Percentiles rank a stretch among this genome's conserved stretches.
These are phyloP conservation scores for Chytridiales sp. DNA, from an alignment of 371 early-diverging fungal species.

Conservation along the genomic window DNA sequence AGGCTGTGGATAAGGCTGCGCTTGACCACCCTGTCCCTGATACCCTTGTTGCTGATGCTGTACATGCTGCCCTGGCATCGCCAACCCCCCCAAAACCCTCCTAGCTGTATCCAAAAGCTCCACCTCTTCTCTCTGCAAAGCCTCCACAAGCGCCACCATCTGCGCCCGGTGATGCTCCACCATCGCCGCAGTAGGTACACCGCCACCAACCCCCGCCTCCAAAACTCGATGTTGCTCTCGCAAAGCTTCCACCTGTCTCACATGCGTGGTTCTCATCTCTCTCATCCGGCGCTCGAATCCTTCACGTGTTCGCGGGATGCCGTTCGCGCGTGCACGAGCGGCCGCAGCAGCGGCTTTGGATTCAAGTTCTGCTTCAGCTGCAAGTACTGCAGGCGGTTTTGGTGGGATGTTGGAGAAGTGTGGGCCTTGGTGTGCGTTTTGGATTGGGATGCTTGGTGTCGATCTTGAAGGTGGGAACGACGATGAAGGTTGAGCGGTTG, in stretches of 20 bases:
- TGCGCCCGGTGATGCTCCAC: slow-evolving; percentile 1
- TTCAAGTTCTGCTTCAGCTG: slow-evolving; percentile 15
- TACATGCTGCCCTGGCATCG: no score
- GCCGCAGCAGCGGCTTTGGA: slow-evolving; percentile 22
- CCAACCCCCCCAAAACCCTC: slow-evolving; percentile 4
- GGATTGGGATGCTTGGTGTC: slow-evolving; percentile 9
- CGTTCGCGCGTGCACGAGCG: slow-evolving; percentile 20
- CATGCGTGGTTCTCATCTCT: slow-evolving; percentile 19
- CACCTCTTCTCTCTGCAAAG: not conserved
- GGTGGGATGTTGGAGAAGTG: slow-evolving; percentile 14
- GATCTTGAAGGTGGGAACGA: slow-evolving; percentile 5
- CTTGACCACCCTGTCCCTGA: not conserved
- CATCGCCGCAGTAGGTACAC: not conserved
- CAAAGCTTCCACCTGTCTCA: slow-evolving; percentile 34
- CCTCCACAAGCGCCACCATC: slow-evolving; percentile 1
- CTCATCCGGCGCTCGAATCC: slow-evolving; percentile 15
- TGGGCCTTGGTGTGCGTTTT: slow-evolving; percentile 9
- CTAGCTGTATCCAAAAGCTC: not conserved
- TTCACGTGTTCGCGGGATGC: slow-evolving; percentile 7
- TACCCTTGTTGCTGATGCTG: slow-evolving; percentile 4
- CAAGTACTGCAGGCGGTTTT: not conserved
- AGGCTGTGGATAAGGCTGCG: no score
- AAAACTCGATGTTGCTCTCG: slow-evolving; percentile 63
- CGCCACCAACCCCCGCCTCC: slow-evolving; percentile 1
- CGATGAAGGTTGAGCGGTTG: not conserved